Base-by-base conservation (phyloP, 2,329 filamentous ascomycete genomes). In the Penicillium vulpinum region DNA sequence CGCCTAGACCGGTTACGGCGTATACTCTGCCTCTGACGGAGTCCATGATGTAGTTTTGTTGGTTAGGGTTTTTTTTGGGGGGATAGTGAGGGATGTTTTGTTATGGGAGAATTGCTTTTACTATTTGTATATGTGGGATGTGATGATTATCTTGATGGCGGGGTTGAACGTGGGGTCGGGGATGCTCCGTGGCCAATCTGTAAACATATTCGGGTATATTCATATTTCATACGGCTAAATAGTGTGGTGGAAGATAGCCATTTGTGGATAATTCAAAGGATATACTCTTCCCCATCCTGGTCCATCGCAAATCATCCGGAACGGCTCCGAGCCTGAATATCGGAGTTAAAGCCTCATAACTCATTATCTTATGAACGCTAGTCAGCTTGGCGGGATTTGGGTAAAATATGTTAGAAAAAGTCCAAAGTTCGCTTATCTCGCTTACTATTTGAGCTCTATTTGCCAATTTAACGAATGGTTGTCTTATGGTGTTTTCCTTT, bases 1-100 rank as follows among this genome's bases (percentile, higher is more conserved):
- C 81, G 5, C 73, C 75, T 2, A 77, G 76, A 22, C 81, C 81
- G 4, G 80, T 82, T 24, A 84, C 64, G 51, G 78, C 78, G 53
- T 82, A 75, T 44, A 82, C 75, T 65, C 79, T 81, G 60, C 69
- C 67, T 57, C 70, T 61, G 46, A 75, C 61, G 39, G 66, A 68
- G 31, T 67, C 64, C 69, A 67, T 76, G 31, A 29, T 29, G 16
- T 33, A 18, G 45, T 13, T 53, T 60, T 22, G 21, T 21, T 35
- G 11, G n/a, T 9, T 13, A 5, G 4, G 11, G 15, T 5, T 22
- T 39, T 10, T 10, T 22, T 22, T 13, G 35, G 11, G 24, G 13
- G 8, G 15, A 3, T n/a, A 8, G 8, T 2, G 16, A 9, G 8
- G 13, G 26, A 6, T 43, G 15, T 24, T 21, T 4, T 35, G 29